A percentile compares a stretch with the other conserved stretches of the same genome.
These are phyloP conservation scores for Scenedesmus sp. DNA, from an alignment of 163 green algal genomes.

Conservation along the genomic window DNA sequence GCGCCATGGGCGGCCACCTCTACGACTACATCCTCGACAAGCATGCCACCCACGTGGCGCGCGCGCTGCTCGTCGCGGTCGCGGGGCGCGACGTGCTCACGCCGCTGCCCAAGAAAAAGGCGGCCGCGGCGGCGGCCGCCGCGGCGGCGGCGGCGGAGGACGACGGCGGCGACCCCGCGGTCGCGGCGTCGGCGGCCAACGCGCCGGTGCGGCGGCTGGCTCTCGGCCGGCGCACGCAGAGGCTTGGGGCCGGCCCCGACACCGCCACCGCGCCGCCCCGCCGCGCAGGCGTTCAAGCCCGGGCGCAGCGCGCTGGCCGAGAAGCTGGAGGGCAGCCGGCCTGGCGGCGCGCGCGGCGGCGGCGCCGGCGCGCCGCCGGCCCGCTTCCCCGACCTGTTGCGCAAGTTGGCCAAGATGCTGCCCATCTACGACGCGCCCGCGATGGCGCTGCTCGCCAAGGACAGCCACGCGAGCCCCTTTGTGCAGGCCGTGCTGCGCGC, in stretches of 20 bases:
- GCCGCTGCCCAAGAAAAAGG: conserved; percentile 12
- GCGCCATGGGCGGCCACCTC: conserved; percentile 54
- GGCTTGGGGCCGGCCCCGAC: too few relatives aligned
- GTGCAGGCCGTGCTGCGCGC: conserved; percentile 75
- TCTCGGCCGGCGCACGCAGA: too few relatives aligned
- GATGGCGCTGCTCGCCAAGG: conserved; percentile 43
- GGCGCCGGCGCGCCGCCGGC: neutral
- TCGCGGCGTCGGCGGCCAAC: too few relatives aligned
- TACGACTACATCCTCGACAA: conserved; percentile 71
- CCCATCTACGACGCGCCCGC: conserved; percentile 29
- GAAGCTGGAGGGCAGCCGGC: conserved; percentile 28
- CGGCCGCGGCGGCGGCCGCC: conserved; percentile 37
- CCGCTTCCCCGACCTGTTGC: conserved; percentile 34
- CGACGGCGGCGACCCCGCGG: too few relatives aligned
- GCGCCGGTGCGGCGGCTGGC: neutral
- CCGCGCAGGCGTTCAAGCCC: conserved; percentile 7
- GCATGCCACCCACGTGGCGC: conserved; percentile 79
- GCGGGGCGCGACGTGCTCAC: conserved; percentile 58
- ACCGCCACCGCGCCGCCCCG: neutral
- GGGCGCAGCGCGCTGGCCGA: conserved; percentile 11
- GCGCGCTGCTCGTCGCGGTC: conserved; percentile 72
- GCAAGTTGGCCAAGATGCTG: conserved; percentile 35
- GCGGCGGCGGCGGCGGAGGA: conserved; percentile 3
- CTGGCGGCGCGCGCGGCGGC: conserved; percentile 1
- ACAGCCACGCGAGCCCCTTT: conserved; percentile 65